A percentile compares a stretch with the other conserved stretches of the same genome.
Evolutionary conservation across 164 flowering plant genomes (phyloP).

Genomic region (Vitis vinifera): ASM3070453v1 NC_081810.1:2542001-2542500

Average conservation of each 20-base stretch:
- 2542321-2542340: slow-evolving; percentile 43
- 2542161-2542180: slow-evolving; percentile 84
- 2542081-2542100: slow-evolving; percentile 81
- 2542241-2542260: background rate
- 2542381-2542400: slow-evolving; percentile 73
- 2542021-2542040: slow-evolving; percentile 51
- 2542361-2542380: slow-evolving; percentile 50
- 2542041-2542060: slow-evolving; percentile 84
- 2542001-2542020: background rate
- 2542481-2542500: slow-evolving; percentile 1
- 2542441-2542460: slow-evolving; percentile 7
- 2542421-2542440: slow-evolving; percentile 37
- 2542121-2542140: slow-evolving; percentile 84
- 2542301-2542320: slow-evolving; percentile 25
- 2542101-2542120: slow-evolving; percentile 81
- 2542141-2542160: slow-evolving; percentile 80
- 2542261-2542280: slow-evolving; percentile 33
- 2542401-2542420: slow-evolving; percentile 42
- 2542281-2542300: slow-evolving; percentile 65
- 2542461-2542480: background rate
- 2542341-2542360: slow-evolving; percentile 59
- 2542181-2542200: slow-evolving; percentile 56
- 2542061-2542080: slow-evolving; percentile 78
- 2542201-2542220: slow-evolving; percentile 1
- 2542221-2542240: slow-evolving; percentile 3